Base-by-base conservation (phyloP, 2,329 filamentous ascomycete genomes). In the Colletotrichum filicis region DNA sequence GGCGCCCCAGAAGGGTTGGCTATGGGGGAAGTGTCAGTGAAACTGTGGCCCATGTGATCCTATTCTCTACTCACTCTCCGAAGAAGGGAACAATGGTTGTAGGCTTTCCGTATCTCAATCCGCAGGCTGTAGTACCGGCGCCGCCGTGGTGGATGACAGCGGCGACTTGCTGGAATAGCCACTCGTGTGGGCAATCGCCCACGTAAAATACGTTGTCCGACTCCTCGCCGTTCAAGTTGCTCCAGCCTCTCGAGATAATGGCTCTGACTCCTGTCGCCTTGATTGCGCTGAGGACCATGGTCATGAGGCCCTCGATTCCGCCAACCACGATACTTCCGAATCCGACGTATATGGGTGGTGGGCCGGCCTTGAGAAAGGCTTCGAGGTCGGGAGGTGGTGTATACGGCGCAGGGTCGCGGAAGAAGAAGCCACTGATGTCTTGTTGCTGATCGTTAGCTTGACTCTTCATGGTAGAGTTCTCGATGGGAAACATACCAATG, bases 381-480 rank as follows among this genome's bases (percentile, higher is more conserved):
- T 83, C 82, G 2, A 93, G 82, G 14, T 89, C 88, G 1, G 85
- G 79, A 0, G 85, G 83, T 0, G 92, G 91, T 0, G 82, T 87
- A 75, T 89, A 93, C 19, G 85, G 84, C 4, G 86, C 85, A 0
- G 88, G 78, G 14, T 90, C 87, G 1, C 92, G 86, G 74, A 93
- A 92, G 77, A 87, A 92, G 81, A 92, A 93, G 0, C 91, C 92
- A n/a, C 90, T 90, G 4, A 93, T 74, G 35, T 80, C 78, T 79
- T 79, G 24, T 26, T 49, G 5, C 14, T 4, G 1, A 56, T 26
- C 5, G 6, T 71, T 14, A 67, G 64, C 3, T 49, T 19, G 35
- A 11, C 3, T 28, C 9, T 22, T 19, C 3, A n/a, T 2, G n/a
- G 11, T 3, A 1, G 4, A 19, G 4, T 11, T 28, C n/a, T n/a